Conservation (phyloP, 345 rosid genomes). For the Odontarrhena argentea region DNA sequence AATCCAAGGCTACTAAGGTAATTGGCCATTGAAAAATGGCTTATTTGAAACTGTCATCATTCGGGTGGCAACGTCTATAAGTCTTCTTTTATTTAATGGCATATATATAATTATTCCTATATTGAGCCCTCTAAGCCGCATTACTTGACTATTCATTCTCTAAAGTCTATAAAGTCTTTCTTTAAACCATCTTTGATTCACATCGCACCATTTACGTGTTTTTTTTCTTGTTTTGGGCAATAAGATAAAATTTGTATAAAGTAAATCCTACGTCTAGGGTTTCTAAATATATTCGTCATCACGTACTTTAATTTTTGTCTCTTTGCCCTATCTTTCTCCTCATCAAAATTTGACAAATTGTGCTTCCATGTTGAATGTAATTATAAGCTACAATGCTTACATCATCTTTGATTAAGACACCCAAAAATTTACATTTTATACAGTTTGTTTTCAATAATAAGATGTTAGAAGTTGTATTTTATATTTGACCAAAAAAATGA, state of each 20-base stretch:
- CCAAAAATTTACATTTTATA: not conserved
- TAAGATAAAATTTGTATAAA: not conserved
- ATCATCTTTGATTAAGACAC: not conserved
- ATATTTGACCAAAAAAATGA: too few species aligned
- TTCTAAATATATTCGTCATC: conserved; percentile 24
- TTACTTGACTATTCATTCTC: conserved; percentile 43
- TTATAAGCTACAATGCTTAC: not conserved
- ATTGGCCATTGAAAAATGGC: too few species aligned
- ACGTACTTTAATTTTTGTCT: conserved; percentile 8
- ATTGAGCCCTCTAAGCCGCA: conserved; percentile 40
- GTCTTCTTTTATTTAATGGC: too few species aligned
- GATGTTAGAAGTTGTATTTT: too few species aligned
- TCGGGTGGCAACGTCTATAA: too few species aligned
- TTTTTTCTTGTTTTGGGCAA: not conserved
- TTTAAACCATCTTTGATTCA: conserved; percentile 12
- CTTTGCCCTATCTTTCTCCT: conserved; percentile 28
- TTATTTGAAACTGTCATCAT: too few species aligned
- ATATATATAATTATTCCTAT: too few species aligned
- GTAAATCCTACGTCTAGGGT: conserved; percentile 31
- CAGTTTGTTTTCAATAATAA: too few species aligned
- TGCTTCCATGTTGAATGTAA: conserved; percentile 16
- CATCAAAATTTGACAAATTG: conserved; percentile 37
- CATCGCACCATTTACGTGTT: conserved; percentile 19
- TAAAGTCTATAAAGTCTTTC: conserved; percentile 21
- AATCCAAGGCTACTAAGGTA: too few species aligned